Conservation (phyloP, 2,329 filamentous ascomycete species). For the Fusarium tupiense region DNA sequence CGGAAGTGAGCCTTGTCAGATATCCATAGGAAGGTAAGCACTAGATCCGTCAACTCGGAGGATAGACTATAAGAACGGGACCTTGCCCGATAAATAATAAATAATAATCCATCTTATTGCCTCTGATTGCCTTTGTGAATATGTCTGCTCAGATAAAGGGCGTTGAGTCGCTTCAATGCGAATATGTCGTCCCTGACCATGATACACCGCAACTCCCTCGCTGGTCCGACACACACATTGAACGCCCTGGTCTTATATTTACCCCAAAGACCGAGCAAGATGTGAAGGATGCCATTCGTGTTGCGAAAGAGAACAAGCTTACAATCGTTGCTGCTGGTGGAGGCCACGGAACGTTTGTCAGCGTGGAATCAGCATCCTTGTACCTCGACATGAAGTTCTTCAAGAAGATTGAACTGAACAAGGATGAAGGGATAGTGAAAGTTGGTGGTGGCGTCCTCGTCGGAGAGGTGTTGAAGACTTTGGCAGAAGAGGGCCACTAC, state of each 20-base stretch:
- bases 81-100: background rate
- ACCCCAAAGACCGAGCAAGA: slow-evolving; percentile 44
- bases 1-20: slow-evolving; percentile 2
- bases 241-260: slow-evolving; percentile 42
- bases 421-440: slow-evolving; percentile 34
- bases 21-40: background rate
- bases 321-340: slow-evolving; percentile 44
- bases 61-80: background rate
- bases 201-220: slow-evolving; percentile 23
- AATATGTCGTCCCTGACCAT: background rate
- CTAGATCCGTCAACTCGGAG: background rate
- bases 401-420: slow-evolving; percentile 43
- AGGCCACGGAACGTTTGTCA: slow-evolving; percentile 44
- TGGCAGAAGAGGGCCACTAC: slow-evolving; percentile 45
- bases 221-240: slow-evolving; percentile 47
- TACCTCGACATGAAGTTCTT: slow-evolving; percentile 49
- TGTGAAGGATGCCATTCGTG: slow-evolving; percentile 38
- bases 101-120: background rate
- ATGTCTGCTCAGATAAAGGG: slow-evolving; percentile 10
- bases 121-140: background rate
- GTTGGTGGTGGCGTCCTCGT: slow-evolving; percentile 46
- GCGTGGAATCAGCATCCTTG: slow-evolving; percentile 41
- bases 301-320: slow-evolving; percentile 44
- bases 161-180: slow-evolving; percentile 13
- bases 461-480: slow-evolving; percentile 39